These are phyloP conservation scores for Gelatoporia subvermispora DNA, from an alignment of 768 basidiomycete genomes.

Conservation along the genomic window DNA sequence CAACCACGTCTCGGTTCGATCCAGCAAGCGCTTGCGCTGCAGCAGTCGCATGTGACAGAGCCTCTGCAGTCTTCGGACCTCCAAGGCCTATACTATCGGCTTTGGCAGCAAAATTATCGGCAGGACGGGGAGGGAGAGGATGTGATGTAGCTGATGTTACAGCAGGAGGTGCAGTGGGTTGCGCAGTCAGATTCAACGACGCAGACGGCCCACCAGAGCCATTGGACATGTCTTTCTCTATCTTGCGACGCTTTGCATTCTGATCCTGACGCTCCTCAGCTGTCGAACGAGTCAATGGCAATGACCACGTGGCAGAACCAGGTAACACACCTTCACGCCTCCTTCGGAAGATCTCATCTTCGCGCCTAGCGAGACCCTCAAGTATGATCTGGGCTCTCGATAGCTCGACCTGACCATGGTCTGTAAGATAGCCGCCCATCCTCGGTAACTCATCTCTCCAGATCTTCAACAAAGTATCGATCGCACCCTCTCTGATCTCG, in stretches of 20 bases:
- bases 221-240: conserved; percentile 40
- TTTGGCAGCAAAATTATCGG: conserved; percentile 59
- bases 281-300: conserved; percentile 28
- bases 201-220: conserved; percentile 39
- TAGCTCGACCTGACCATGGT: conserved; percentile 86
- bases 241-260: conserved; percentile 83
- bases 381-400: conserved; percentile 89
- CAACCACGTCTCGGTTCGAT: conserved; percentile 86
- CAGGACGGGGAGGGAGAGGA: conserved; percentile 39
- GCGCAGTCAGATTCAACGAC: conserved; percentile 42
- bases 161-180: conserved; percentile 35
- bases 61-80: conserved; percentile 53
- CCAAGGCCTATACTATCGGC: conserved; percentile 78
- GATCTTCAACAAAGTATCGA: conserved; percentile 92
- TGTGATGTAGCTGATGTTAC: not conserved
- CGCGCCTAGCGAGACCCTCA: conserved; percentile 88
- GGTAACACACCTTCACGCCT: conserved; percentile 73
- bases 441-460: conserved; percentile 91
- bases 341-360: conserved; percentile 92
- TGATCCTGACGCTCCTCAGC: conserved; percentile 93
- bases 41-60: conserved; percentile 49
- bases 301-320: not conserved
- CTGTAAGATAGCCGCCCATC: conserved; percentile 97
- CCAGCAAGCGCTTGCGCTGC: conserved; percentile 75
- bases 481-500: conserved; percentile 98